A percentile compares a stretch with the other conserved stretches of the same genome.
phyloP scores from a whole-genome alignment of 106 monocot species.

The Hemerocallis citrina region DNA sequence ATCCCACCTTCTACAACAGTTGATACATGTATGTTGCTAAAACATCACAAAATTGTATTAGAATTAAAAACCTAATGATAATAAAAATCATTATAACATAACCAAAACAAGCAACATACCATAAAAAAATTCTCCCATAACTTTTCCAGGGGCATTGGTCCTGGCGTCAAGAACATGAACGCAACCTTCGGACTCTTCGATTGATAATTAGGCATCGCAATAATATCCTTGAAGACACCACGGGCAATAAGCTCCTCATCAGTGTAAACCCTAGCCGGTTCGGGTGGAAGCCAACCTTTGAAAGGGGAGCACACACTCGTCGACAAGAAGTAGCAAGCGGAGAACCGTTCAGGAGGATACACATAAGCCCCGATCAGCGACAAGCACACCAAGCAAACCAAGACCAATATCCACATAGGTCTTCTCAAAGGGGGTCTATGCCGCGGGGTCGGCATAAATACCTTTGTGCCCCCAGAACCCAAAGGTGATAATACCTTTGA shows the following conservation, averaged over 20 bases:
- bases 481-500: not conserved
- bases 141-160: constrained; percentile 82
- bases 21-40: not conserved
- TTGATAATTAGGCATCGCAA: constrained; percentile 28
- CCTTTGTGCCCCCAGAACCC: not conserved
- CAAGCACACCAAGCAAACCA: constrained; percentile 54
- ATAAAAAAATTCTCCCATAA: constrained; percentile 87
- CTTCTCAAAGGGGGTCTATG: constrained; percentile 48
- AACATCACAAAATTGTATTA: not conserved
- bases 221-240: constrained; percentile 44
- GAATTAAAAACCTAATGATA: not conserved
- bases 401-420: constrained; percentile 76
- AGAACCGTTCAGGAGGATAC: constrained; percentile 40
- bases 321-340: constrained; percentile 54
- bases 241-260: constrained; percentile 61
- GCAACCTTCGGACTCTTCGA: constrained; percentile 72
- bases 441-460: constrained; percentile 34
- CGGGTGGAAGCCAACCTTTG: constrained; percentile 57
- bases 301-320: constrained; percentile 40
- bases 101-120: constrained; percentile 25
- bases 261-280: constrained; percentile 32
- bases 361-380: constrained; percentile 56
- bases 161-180: constrained; percentile 92
- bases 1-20: not conserved
- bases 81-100: not conserved